Base-by-base conservation (phyloP, 768 basidiomycete genomes). In the Termitomyces sp. region DNA sequence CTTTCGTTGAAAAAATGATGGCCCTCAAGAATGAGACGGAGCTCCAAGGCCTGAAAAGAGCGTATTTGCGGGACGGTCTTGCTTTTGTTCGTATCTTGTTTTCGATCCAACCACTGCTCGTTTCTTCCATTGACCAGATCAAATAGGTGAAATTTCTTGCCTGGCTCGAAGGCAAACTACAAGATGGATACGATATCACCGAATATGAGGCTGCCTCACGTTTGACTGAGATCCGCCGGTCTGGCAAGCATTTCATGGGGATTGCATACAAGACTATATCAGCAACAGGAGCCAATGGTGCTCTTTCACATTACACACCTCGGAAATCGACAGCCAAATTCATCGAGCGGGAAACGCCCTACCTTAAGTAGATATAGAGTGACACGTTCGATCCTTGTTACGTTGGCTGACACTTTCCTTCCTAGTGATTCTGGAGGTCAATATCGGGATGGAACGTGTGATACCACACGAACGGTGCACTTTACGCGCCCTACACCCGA, bases 151-250 rank as follows among this genome's bases (percentile, higher is more conserved):
- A 77, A 64, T 98, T 93, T 85, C 82, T 94, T 55, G 89, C 93
- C 1, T 96, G 94, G 93, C 75, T 99, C 2, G 94, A 98, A 53
- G 71, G 83, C 54, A 89, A 91, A 69, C 76, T 95, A 36, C 68
- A 74, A 22, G 80, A 87, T 55, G 88, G 88, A 47, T 89, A 89
- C 64, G 81, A 87, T 56, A 87, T 98, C 60, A 89, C 89, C 6
- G 96, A 98, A 70, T 97, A 89, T 75, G 91, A 95, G 65, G 94
- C 95, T 12, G 91, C 85, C 1, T 91, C 86, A 68, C 82, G 90
- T 50, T 73, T 97, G 53, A 88, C 85, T 0, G 85, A 89, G 70
- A 91, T 82, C 67, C 78, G 93, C 56, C 75, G 82, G 63, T 78
- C 83, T 64, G 77, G 81, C 60, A 85, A 86, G 70, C 73, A 88